Conservation (phyloP, 257 asterid genomes). For the Solanum arcanum region DNA sequence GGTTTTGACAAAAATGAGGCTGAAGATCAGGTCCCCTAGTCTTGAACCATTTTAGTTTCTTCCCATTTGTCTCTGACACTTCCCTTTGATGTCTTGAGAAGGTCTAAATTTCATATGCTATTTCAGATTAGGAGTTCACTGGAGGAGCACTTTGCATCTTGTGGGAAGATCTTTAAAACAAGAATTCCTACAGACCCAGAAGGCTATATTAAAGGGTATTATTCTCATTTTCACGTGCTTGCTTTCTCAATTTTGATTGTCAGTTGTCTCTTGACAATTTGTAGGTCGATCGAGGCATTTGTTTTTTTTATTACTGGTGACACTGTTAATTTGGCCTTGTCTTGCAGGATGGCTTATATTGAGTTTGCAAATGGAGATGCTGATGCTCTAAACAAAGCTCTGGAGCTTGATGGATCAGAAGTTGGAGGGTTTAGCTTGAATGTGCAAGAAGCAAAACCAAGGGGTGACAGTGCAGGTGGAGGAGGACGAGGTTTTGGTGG, state of each 20-base stretch:
- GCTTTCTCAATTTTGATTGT: not conserved
- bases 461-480: conserved; percentile 18
- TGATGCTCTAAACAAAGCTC: conserved; percentile 38
- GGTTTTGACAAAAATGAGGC: conserved; percentile 45
- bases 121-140: conserved; percentile 56
- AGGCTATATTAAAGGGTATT: conserved; percentile 55
- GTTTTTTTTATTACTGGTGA: not conserved
- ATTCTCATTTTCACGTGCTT: not conserved
- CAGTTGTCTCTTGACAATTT: not conserved
- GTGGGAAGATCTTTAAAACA: conserved; percentile 63
- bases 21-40: conserved; percentile 36
- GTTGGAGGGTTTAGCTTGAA: conserved; percentile 21
- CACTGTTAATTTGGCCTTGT: not conserved
- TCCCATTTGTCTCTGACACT: not conserved
- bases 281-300: not conserved
- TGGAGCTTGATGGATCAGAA: conserved; percentile 40
- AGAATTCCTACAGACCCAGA: conserved; percentile 54
- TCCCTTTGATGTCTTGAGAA: not conserved
- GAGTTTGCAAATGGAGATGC: conserved; percentile 34
- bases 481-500: conserved; percentile 23
- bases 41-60: not conserved
- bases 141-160: conserved; percentile 53
- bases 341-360: conserved; percentile 57
- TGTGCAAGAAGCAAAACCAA: conserved; percentile 62
- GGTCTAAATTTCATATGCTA: not conserved